Conservation (phyloP, 495 filamentous ascomycete genomes). For the Beverwykella pulmonaria region DNA sequence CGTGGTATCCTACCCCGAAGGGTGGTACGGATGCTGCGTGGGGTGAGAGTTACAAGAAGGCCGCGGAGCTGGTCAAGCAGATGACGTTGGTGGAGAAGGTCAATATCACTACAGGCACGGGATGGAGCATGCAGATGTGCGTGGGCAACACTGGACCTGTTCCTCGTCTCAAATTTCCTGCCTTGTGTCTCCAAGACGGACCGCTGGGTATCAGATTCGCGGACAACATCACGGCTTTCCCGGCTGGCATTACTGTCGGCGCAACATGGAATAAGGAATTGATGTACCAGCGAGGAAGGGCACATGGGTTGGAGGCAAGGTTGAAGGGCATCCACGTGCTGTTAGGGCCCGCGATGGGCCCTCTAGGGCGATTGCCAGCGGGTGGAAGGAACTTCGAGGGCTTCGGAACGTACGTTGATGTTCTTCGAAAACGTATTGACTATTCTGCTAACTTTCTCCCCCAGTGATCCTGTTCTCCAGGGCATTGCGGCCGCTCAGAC, state of each 20-base stretch:
- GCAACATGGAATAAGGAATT: conserved; percentile 85
- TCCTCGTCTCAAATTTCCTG: conserved; percentile 69
- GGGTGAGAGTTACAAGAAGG: conserved; percentile 80
- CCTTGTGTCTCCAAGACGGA: conserved; percentile 87
- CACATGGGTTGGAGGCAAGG: conserved; percentile 70
- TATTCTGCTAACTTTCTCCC: background rate
- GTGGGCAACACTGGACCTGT: conserved; percentile 76
- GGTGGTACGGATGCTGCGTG: conserved; percentile 76
- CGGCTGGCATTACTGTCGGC: conserved; percentile 81
- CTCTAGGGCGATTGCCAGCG: conserved; percentile 77
- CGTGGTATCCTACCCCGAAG: conserved; percentile 82
- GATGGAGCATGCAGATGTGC: conserved; percentile 87
- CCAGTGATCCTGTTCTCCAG: conserved; percentile 71
- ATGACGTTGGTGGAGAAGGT: conserved; percentile 94
- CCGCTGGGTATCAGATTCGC: conserved; percentile 79
- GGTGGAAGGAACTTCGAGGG: conserved; percentile 94
- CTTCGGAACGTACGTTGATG: conserved; percentile 55
- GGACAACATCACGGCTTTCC: conserved; percentile 76
- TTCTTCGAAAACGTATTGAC: background rate
- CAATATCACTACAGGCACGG: conserved; percentile 89
- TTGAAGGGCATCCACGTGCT: conserved; percentile 74
- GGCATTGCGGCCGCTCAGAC: conserved; percentile 68
- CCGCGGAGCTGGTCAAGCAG: conserved; percentile 70
- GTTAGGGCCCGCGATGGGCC: conserved; percentile 76
- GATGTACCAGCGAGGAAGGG: conserved; percentile 70